Percentiles rank a stretch among this genome's conserved stretches.
These are phyloP conservation scores for Aureobasidium sp. DNA, from an alignment of 2,329 filamentous ascomycete genomes.

Conservation along the genomic window DNA sequence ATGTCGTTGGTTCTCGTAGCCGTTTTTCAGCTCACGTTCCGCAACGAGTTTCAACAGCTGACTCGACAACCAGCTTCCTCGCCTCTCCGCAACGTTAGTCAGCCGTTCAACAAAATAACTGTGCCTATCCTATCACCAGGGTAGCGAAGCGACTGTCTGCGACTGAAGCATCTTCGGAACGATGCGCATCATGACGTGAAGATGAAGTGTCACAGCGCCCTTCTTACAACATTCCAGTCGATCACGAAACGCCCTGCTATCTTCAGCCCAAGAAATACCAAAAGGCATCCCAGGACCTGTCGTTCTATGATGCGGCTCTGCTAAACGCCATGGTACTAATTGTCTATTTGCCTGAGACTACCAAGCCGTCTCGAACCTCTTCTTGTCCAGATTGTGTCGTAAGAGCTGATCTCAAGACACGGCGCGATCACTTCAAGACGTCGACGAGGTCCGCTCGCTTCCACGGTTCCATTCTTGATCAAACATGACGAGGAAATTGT, in stretches of 20 bases:
- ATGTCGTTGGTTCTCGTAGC: conserved; percentile 1
- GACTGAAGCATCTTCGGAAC: not conserved
- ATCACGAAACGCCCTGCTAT: not conserved
- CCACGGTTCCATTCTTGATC: not conserved
- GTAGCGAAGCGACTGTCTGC: not conserved
- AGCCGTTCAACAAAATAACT: not conserved
- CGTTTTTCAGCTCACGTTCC: not conserved
- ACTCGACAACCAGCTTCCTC: not conserved
- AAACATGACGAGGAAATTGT: not conserved
- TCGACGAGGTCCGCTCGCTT: not conserved
- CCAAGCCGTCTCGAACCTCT: not conserved
- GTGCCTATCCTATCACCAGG: not conserved
- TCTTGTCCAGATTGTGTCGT: not conserved
- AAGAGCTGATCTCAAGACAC: not conserved
- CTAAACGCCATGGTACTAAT: not conserved
- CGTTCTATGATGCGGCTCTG: not conserved
- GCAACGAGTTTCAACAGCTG: not conserved
- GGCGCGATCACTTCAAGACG: not conserved
- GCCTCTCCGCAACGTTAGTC: not conserved
- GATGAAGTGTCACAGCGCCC: not conserved
- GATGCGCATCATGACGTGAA: not conserved
- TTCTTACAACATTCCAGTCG: not conserved
- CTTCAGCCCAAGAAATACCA: not conserved
- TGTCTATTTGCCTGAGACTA: not conserved
- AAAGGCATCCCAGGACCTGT: not conserved